Conservation (phyloP, 2,329 filamentous ascomycete genomes). For the Colletotrichum musae region DNA sequence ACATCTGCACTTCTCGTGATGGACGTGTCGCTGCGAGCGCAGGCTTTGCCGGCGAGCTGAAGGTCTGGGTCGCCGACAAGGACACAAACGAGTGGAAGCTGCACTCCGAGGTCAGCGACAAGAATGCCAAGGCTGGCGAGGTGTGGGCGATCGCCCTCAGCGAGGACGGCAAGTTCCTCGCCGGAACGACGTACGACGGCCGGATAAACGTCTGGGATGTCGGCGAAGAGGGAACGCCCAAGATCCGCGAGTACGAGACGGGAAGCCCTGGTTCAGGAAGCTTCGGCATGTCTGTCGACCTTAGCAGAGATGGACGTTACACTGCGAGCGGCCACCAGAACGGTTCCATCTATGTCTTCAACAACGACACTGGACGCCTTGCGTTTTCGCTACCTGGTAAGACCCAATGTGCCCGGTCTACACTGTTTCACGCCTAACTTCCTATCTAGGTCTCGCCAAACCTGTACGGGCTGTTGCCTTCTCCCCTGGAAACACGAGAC, state of each 20-base stretch:
- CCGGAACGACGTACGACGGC: slow-evolving; percentile 90
- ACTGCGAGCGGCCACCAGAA: slow-evolving; percentile 95
- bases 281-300: slow-evolving; percentile 90
- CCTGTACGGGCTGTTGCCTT: slow-evolving; percentile 90
- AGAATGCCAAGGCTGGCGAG: slow-evolving; percentile 74
- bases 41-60: slow-evolving; percentile 91
- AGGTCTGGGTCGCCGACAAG: slow-evolving; percentile 79
- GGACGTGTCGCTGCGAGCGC: slow-evolving; percentile 84
- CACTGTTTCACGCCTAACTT: background rate
- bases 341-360: slow-evolving; percentile 93
- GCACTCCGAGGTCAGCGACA: slow-evolving; percentile 60
- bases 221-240: slow-evolving; percentile 67
- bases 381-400: slow-evolving; percentile 86
- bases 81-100: slow-evolving; percentile 69
- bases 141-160: slow-evolving; percentile 92
- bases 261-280: slow-evolving; percentile 78
- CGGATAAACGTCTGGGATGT: slow-evolving; percentile 91
- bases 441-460: slow-evolving; percentile 79
- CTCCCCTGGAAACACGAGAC: slow-evolving; percentile 85
- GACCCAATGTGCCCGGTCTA: slow-evolving; percentile 42
- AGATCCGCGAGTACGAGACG: slow-evolving; percentile 89
- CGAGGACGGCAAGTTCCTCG: slow-evolving; percentile 85
- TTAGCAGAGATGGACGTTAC: slow-evolving; percentile 84
- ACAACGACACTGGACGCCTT: slow-evolving; percentile 89
- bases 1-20: slow-evolving; percentile 79